phyloP scores from a whole-genome alignment of 371 early-diverging fungal genomes.

The Haplosporangium sp. region DNA sequence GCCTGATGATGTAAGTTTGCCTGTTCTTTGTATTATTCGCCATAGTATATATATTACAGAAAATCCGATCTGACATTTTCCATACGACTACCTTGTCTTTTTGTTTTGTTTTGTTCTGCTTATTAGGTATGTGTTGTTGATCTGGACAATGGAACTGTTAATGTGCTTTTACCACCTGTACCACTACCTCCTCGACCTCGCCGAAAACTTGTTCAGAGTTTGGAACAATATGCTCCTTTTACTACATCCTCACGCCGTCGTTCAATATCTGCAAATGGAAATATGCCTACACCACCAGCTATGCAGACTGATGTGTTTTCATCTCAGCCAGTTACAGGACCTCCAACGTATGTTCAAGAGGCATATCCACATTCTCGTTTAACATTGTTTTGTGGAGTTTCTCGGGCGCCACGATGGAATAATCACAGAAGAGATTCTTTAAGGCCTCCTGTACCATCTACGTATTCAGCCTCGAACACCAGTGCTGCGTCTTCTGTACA shows the following conservation, averaged over 20 bases:
- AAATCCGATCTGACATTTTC: no score
- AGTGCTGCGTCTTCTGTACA: slow-evolving; percentile 23
- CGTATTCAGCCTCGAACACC: slow-evolving; percentile 21
- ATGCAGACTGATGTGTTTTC: not conserved
- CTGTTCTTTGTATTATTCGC: not conserved
- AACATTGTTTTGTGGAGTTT: slow-evolving; percentile 61
- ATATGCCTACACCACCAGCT: not conserved
- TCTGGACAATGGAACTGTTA: slow-evolving; percentile 68
- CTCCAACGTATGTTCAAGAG: slow-evolving; percentile 64
- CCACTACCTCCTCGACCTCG: slow-evolving; percentile 66
- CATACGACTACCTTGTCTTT: no score
- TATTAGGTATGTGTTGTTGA: slow-evolving; percentile 68
- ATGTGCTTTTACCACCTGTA: slow-evolving; percentile 58
- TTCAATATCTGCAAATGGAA: not conserved
- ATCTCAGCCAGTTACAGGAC: slow-evolving; percentile 49
- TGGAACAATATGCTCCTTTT: slow-evolving; percentile 67
- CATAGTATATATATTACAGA: no score
- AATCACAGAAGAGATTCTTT: slow-evolving; percentile 11
- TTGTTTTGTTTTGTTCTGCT: not conserved
- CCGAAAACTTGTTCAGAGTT: slow-evolving; percentile 63
- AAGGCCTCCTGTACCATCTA: slow-evolving; percentile 18
- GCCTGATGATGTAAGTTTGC: slow-evolving; percentile 66
- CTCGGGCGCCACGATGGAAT: slow-evolving; percentile 45
- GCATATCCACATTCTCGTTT: slow-evolving; percentile 73
- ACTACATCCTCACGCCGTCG: slow-evolving; percentile 25